Conservation (phyloP, 257 asterid species). For the Salvia miltiorrhiza region DNA sequence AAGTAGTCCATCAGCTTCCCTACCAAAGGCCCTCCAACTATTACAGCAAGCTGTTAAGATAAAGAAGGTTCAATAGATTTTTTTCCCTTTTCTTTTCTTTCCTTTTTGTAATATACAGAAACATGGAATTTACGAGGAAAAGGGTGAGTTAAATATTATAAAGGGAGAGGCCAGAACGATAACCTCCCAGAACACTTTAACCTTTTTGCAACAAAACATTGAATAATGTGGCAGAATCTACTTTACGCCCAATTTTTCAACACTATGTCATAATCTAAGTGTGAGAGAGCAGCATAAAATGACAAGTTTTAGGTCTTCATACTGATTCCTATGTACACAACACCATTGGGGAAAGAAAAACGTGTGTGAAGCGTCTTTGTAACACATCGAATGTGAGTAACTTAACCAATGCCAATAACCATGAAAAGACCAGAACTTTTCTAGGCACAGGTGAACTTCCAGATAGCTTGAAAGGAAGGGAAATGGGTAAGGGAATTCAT, state of each 20-base stretch:
- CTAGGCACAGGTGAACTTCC: background rate
- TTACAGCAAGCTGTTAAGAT: constrained; percentile 72
- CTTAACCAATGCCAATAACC: background rate
- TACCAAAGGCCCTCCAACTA: constrained; percentile 90
- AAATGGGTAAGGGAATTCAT: background rate
- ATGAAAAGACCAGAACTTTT: background rate
- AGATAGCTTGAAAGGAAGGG: background rate
- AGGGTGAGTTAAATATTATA: too few relatives aligned
- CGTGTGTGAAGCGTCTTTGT: background rate
- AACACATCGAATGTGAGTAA: background rate
- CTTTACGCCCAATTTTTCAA: background rate
- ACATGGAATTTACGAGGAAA: background rate
- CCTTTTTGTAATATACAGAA: background rate
- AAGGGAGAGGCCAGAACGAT: background rate
- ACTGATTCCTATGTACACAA: background rate
- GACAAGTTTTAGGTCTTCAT: background rate
- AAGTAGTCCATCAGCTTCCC: constrained; percentile 91
- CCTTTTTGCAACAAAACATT: background rate
- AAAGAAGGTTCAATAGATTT: constrained; percentile 19
- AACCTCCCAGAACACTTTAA: background rate
- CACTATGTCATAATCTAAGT: background rate
- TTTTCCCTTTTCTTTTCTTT: background rate
- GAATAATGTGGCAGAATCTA: background rate
- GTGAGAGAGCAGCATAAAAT: background rate
- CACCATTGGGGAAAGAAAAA: background rate